phyloP scores from a whole-genome alignment of 306 rosid species.

The Vigna radiata region DNA sequence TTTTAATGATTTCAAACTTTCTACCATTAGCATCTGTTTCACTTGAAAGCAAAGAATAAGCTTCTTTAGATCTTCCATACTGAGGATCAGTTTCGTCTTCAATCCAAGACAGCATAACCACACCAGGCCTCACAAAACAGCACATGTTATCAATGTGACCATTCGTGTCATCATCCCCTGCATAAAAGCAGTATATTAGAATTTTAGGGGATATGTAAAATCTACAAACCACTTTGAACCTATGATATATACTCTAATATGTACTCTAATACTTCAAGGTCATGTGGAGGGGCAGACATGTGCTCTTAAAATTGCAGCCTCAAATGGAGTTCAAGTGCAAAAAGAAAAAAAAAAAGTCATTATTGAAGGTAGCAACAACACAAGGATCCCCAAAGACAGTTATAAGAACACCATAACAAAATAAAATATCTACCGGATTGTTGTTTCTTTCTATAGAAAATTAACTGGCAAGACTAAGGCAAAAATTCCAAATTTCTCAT shows the following conservation, averaged over 20 bases:
- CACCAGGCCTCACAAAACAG: conserved; percentile 89
- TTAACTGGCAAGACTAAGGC: not conserved
- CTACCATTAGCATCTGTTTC: conserved; percentile 81
- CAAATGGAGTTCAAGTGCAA: not conserved
- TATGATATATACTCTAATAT: conserved; percentile 19
- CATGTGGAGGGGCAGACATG: conserved; percentile 6
- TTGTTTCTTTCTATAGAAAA: conserved; percentile 20
- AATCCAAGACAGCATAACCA: conserved; percentile 87
- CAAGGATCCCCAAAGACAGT: conserved; percentile 3
- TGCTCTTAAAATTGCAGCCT: conserved; percentile 6
- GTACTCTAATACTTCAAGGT: conserved; percentile 18
- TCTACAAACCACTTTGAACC: conserved; percentile 16
- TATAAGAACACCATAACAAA: conserved; percentile 19
- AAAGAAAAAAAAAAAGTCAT: not conserved
- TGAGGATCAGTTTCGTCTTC: conserved; percentile 87
- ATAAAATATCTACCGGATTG: conserved; percentile 12
- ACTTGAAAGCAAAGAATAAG: conserved; percentile 67
- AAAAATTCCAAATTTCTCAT: not conserved
- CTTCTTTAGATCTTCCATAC: conserved; percentile 78
- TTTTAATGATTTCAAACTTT: conserved; percentile 75
- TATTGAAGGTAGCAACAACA: conserved; percentile 8
- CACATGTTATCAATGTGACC: conserved; percentile 97
- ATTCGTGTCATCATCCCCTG: conserved; percentile 97
- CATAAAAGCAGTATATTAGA: conserved; percentile 39
- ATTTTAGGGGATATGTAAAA: conserved; percentile 25